These are phyloP conservation scores for Spathaspora gorwiae DNA, from an alignment of 805 yeast genomes.

Conservation along the genomic window DNA sequence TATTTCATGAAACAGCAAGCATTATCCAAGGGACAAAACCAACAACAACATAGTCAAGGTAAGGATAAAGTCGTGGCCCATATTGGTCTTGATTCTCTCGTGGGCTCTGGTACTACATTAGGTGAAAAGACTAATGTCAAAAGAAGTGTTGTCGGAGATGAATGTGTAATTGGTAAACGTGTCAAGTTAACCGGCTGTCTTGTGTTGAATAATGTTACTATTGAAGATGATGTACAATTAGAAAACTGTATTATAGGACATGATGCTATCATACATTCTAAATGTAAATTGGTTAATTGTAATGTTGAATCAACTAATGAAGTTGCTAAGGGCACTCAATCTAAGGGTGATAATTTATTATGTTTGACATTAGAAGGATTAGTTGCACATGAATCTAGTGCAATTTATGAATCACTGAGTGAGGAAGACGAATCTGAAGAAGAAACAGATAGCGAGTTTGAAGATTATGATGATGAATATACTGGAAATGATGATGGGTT, in stretches of 20 bases:
- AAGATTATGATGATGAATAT: constrained; percentile 39
- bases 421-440: constrained; percentile 31
- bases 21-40: constrained; percentile 24
- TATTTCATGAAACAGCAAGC: constrained; percentile 66
- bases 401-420: constrained; percentile 25
- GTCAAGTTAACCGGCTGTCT: constrained; percentile 88
- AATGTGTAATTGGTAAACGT: constrained; percentile 75
- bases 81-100: constrained; percentile 81
- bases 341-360: constrained; percentile 58
- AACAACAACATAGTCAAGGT: constrained; percentile 20
- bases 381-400: constrained; percentile 28
- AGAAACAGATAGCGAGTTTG: constrained; percentile 49
- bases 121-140: constrained; percentile 86
- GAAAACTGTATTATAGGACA: constrained; percentile 89
- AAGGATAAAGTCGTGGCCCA: constrained; percentile 54
- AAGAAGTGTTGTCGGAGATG: constrained; percentile 72
- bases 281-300: constrained; percentile 70
- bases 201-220: constrained; percentile 59
- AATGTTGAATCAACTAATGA: constrained; percentile 77
- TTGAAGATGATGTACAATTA: constrained; percentile 74
- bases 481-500: constrained; percentile 57
- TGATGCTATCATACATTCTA: constrained; percentile 57
- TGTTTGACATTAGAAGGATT: constrained; percentile 40
- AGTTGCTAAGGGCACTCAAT: constrained; percentile 52
- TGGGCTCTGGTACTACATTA: constrained; percentile 62